Conservation (phyloP, 1,284 basidiomycete genomes). For the Pterulicium gracile region DNA sequence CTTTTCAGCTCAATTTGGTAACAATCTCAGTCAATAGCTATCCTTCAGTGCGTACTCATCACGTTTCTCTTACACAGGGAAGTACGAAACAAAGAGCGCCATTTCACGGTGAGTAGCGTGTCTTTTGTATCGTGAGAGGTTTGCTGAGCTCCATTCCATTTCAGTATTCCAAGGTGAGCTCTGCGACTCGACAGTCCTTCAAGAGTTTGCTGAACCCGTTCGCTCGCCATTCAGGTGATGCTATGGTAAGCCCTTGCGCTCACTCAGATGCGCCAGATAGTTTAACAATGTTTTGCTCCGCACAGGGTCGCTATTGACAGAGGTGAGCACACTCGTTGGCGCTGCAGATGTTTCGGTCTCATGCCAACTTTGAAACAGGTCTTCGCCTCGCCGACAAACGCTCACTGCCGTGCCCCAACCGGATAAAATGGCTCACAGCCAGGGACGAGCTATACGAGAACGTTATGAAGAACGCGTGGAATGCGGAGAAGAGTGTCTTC, state of each 20-base stretch:
- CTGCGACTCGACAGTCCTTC: too few species aligned
- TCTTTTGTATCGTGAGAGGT: conserved; percentile 2
- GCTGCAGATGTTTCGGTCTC: neutral
- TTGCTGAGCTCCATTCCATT: conserved; percentile 5
- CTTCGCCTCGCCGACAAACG: conserved; percentile 86
- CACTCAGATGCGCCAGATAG: too few species aligned
- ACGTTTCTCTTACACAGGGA: conserved; percentile 42
- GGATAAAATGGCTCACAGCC: conserved; percentile 60
- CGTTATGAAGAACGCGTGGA: conserved; percentile 76
- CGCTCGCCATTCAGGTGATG: conserved; percentile 50
- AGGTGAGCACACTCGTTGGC: conserved; percentile 28
- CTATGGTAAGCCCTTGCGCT: conserved; percentile 70
- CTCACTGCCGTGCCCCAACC: conserved; percentile 64
- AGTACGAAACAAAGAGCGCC: conserved; percentile 69
- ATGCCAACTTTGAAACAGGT: conserved; percentile 26
- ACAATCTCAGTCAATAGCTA: too few species aligned
- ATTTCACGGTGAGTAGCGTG: conserved; percentile 60
- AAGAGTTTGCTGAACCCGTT: neutral
- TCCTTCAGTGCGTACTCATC: neutral
- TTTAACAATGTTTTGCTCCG: neutral
- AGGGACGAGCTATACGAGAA: conserved; percentile 80
- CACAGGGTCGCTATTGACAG: conserved; percentile 84
- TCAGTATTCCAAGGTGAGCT: conserved; percentile 72
- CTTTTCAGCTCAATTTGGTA: too few species aligned
- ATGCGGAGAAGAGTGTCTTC: conserved; percentile 54